Base-by-base conservation (phyloP, 2,329 filamentous ascomycete species). In the Aspergillus proliferans region DNA sequence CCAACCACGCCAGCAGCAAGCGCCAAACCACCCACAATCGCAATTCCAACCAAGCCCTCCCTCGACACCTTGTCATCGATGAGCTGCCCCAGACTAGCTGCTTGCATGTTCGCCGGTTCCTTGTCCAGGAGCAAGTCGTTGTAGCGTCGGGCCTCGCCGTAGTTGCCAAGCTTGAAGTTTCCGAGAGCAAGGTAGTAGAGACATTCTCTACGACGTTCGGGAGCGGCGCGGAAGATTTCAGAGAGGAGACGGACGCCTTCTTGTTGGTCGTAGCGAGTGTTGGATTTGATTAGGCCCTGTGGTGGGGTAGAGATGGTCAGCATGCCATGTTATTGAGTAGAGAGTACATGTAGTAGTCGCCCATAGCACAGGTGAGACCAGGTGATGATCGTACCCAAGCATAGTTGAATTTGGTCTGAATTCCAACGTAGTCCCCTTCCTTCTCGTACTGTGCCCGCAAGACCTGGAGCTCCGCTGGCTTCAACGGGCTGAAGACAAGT, bases 361-460 rank as follows among this genome's bases (percentile, higher is more conserved):
- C 26, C 26, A 30, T 30, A 30, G 12, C 26, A 30, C 26, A 30
- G 12, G 26, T 30, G 26, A 30, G 26, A 12, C 26, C 26, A 12
- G 4, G 26, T 30, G 26, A 30, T 30, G 14, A 36, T 7, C 77
- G 49, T 82, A 95, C 90, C 93, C 93, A 98, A 67, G 93, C 92
- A 71, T 92, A 97, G 83, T 98, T 98, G 82, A 98, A 98, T 70
- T 97, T 97, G 53, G 93, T 98, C 72, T 98, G 93, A 38, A 98
- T 82, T 52, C 92, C 91, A 52, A 95, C 92, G 77, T 95, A 94
- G 63, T 95, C 88, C 59, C 92, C 93, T 74, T 98, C 93, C 68
- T 95, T 95, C 68, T 97, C 92, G 69, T 93, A 98, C 71, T 98
- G 93, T 52, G 88, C 79, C 57, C 92, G 88, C 47, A 98, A 80